Evolutionary conservation across 139 green algal genomes (phyloP), one percentile per base, ranked within the genome.

Genomic region (Asterochloris erici): DNA sequence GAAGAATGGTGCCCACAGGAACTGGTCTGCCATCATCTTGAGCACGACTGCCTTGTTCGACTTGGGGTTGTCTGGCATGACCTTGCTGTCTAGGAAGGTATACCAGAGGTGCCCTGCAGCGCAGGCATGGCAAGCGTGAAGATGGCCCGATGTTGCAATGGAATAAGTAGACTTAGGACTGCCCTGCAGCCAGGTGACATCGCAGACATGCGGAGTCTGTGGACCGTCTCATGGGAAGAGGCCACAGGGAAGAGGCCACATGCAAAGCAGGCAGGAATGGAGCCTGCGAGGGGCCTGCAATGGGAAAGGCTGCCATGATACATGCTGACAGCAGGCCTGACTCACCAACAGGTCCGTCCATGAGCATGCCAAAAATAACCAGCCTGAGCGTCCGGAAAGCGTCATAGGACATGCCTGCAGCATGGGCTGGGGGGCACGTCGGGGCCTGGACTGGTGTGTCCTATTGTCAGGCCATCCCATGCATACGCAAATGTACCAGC

Each of bases 1-100:
- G 77, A 84, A 84, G 47, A 82, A 28, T 9, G 81, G 74, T n/a
- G 77, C 78, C 86, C 83, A 87, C 11, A 83, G 27, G 0, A 91
- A 29, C 66, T 91, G 88, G 77, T 91, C 88, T 19, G 86, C 74
- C 4, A 83, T 75, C 23, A 87, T 90, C 85, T 91, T 91, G 12
- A 61, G 24, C 6, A 89, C 54, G 11, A 91, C 85, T 61, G 86
- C 84, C 64, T 84, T 85, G 73, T 85, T 86, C 38, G 24, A 77
- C 11, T 77, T 83, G 2, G 86, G 84, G 11, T 86, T 28, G 14
- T 88, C 73, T 64, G 88, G 86, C 26, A 81, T 82, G 38, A 90
- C 80, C 26, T 79, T 79, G 0, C 63, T 38, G 63, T 91, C 88
- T 14, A 91, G 80, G 17, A 84, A 81, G 0, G 84, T 82, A 16